Conservation (phyloP, 139 green algal species). For the Desmodesmus armatus region DNA sequence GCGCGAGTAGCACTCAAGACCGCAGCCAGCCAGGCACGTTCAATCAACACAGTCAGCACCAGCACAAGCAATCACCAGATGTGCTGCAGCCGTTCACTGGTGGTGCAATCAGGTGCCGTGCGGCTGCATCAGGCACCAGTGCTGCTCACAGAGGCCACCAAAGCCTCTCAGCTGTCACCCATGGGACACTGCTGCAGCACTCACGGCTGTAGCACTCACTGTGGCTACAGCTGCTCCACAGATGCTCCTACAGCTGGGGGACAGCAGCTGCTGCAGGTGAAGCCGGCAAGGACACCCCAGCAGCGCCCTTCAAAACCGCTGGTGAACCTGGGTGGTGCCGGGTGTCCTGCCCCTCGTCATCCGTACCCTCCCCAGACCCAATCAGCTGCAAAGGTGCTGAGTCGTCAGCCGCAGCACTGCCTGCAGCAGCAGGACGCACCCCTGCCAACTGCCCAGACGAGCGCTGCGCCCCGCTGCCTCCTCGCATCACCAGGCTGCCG, state of each 20-base stretch:
- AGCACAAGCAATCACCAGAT: no score
- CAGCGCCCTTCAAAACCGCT: neutral
- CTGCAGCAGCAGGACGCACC: neutral
- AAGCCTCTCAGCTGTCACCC: neutral
- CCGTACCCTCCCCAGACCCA: neutral
- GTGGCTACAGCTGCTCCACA: no score
- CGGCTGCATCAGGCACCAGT: neutral
- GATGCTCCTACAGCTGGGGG: no score
- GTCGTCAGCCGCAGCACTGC: neutral
- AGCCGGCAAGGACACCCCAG: neutral
- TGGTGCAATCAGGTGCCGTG: neutral
- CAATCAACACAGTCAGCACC: no score
- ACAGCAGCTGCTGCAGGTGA: neutral
- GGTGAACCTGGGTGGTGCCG: neutral
- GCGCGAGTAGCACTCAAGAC: no score
- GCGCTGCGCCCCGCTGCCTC: no score
- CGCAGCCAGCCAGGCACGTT: no score
- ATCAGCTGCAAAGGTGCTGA: neutral
- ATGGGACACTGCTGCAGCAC: neutral
- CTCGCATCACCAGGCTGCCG: conserved; percentile 7
- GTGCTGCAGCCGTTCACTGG: neutral
- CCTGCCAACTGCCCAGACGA: no score
- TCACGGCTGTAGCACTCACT: neutral
- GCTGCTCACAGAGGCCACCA: neutral
- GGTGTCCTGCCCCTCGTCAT: neutral